These are phyloP conservation scores for Rhodotorula babjevae DNA, from an alignment of 768 basidiomycete genomes.

Conservation along the genomic window DNA sequence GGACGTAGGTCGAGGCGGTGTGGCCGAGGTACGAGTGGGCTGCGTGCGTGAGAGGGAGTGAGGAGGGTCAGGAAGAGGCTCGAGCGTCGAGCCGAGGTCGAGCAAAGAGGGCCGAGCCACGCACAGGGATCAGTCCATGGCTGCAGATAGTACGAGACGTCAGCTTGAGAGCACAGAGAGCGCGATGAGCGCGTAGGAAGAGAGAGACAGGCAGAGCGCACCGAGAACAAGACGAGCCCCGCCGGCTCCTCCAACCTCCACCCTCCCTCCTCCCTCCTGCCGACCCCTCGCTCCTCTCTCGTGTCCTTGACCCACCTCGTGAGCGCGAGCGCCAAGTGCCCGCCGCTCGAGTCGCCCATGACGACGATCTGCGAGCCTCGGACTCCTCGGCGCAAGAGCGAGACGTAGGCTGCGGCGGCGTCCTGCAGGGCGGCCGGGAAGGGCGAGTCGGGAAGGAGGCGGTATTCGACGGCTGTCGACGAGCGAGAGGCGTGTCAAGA, in stretches of 20 bases:
- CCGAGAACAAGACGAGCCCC: slow-evolving; percentile 28
- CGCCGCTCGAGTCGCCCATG: slow-evolving; percentile 73
- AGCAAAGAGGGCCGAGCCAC: background rate
- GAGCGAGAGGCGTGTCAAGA: too few relatives aligned
- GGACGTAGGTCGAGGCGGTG: slow-evolving; percentile 5
- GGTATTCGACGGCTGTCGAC: slow-evolving; percentile 61
- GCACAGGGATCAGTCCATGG: slow-evolving; percentile 28
- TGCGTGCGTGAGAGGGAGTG: background rate
- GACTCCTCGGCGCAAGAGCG: slow-evolving; percentile 52
- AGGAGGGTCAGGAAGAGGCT: background rate
- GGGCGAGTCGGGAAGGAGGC: slow-evolving; percentile 53
- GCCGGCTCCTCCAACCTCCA: slow-evolving; percentile 1
- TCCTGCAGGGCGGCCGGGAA: slow-evolving; percentile 74
- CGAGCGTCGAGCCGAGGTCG: background rate
- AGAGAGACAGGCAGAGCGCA: background rate
- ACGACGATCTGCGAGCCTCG: slow-evolving; percentile 56
- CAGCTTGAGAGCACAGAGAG: too few relatives aligned
- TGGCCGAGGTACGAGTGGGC: slow-evolving; percentile 19
- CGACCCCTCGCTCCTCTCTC: background rate
- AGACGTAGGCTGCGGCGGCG: slow-evolving; percentile 65
- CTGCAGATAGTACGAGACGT: background rate
- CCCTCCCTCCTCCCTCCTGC: background rate
- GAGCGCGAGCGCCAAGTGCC: slow-evolving; percentile 56
- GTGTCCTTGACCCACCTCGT: slow-evolving; percentile 43
- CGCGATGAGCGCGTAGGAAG: too few relatives aligned